Evolutionary conservation across 495 filamentous ascomycete species (phyloP).

Genomic region (Podospora bellae-mahoneyi): DNA sequence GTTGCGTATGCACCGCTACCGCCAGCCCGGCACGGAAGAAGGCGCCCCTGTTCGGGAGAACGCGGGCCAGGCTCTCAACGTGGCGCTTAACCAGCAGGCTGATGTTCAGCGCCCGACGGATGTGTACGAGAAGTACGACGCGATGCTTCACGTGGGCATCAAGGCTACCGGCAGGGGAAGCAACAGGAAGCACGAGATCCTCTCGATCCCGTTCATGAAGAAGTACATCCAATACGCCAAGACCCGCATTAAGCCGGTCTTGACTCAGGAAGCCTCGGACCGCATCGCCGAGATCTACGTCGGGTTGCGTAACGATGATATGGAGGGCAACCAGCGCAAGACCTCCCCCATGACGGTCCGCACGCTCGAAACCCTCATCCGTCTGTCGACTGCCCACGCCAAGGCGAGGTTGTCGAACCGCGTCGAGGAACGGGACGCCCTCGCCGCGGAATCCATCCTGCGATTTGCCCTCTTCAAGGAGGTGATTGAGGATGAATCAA

Average conservation of each 20-base stretch:
- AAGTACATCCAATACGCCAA: conserved; percentile 99
- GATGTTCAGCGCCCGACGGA: conserved; percentile 71
- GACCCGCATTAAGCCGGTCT: conserved; percentile 79
- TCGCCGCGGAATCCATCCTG: conserved; percentile 84
- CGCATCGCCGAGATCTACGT: conserved; percentile 93
- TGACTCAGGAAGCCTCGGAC: conserved; percentile 90
- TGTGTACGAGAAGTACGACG: conserved; percentile 94
- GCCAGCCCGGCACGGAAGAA: conserved; percentile 90
- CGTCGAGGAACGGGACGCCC: conserved; percentile 89
- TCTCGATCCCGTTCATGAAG: conserved; percentile 98
- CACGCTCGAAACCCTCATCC: conserved; percentile 95
- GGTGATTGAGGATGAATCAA: conserved; percentile 81
- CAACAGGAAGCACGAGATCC: conserved; percentile 78
- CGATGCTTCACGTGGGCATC: conserved; percentile 92
- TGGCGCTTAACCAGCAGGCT: conserved; percentile 76
- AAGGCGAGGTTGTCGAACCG: conserved; percentile 87
- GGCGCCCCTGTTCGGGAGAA: conserved; percentile 93
- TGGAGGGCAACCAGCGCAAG: conserved; percentile 88
- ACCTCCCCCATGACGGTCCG: conserved; percentile 95
- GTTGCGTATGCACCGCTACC: conserved; percentile 94
- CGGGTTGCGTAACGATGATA: conserved; percentile 89
- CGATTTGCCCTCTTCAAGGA: conserved; percentile 98
- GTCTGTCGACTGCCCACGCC: conserved; percentile 92
- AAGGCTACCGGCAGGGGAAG: conserved; percentile 67
- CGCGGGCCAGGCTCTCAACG: conserved; percentile 76